Evolutionary conservation across 2,329 filamentous ascomycete species (phyloP).

Genomic region (Hypoxylon sp.): DNA sequence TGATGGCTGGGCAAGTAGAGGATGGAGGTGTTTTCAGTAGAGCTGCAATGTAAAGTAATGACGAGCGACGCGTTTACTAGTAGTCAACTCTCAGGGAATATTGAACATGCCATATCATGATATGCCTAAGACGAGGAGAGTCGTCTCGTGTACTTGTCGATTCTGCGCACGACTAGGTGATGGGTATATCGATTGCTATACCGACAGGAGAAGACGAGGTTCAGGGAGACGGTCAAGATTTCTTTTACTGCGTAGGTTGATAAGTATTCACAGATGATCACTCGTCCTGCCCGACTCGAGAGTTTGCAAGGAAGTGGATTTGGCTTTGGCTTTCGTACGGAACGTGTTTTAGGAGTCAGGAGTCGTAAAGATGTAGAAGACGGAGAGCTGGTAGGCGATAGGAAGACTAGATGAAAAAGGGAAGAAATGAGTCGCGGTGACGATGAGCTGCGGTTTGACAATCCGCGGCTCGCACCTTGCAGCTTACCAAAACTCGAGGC

Average conservation of each 20-base stretch:
- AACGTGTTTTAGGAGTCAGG: background rate
- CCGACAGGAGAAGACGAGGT: background rate
- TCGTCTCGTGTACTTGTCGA: background rate
- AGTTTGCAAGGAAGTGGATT: background rate
- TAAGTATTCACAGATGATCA: constrained; percentile 8
- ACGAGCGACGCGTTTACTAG: constrained; percentile 2
- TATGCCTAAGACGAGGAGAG: constrained; percentile 5
- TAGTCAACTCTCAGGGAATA: constrained; percentile 13
- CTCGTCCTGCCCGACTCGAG: background rate
- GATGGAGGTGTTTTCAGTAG: background rate
- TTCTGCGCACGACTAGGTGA: background rate
- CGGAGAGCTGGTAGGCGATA: background rate
- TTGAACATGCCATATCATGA: constrained; percentile 22
- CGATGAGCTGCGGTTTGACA: background rate
- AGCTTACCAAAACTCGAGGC: constrained; percentile 7
- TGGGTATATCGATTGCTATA: background rate
- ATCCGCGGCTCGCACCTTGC: background rate
- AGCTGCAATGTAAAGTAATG: constrained; percentile 9
- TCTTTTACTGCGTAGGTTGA: background rate
- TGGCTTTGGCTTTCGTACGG: constrained; percentile 1
- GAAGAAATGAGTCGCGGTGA: constrained; percentile 15
- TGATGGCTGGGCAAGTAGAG: background rate
- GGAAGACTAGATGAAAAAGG: constrained; percentile 1
- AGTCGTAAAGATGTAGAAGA: constrained; percentile 23
- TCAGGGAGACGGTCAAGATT: constrained; percentile 5